These are phyloP conservation scores for Sporobolomyces phaffii DNA, from an alignment of 768 basidiomycete species.

Conservation along the genomic window DNA sequence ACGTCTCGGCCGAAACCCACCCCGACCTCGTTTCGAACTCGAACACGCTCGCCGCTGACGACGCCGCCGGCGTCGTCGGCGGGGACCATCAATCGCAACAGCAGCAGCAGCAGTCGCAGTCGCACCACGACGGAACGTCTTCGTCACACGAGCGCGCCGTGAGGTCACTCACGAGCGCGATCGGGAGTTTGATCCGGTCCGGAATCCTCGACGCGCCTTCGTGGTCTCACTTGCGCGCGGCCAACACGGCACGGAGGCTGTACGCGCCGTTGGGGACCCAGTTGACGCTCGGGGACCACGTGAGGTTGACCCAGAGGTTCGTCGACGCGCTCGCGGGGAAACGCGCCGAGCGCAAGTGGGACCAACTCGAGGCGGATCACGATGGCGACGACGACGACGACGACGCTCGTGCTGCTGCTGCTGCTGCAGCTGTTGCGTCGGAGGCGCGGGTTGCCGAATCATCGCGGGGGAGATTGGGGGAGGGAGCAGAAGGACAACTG, in stretches of 20 bases:
- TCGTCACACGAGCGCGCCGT: constrained; percentile 48
- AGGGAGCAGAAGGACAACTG: too few species aligned
- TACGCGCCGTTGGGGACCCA: constrained; percentile 82
- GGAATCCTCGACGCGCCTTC: constrained; percentile 79
- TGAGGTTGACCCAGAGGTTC: constrained; percentile 67
- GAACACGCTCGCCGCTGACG: not conserved
- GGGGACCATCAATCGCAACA: too few species aligned
- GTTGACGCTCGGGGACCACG: constrained; percentile 78
- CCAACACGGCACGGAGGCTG: constrained; percentile 69
- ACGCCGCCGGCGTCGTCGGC: constrained; percentile 56
- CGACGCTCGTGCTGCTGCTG: too few species aligned
- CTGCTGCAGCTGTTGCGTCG: too few species aligned
- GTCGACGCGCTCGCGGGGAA: constrained; percentile 64
- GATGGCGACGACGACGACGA: too few species aligned
- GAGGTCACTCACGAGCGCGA: constrained; percentile 56
- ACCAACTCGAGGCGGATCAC: constrained; percentile 40
- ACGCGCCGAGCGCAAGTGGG: constrained; percentile 40
- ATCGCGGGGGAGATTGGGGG: too few species aligned
- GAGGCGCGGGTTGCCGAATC: too few species aligned
- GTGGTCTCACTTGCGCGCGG: constrained; percentile 68
- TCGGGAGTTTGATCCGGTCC: constrained; percentile 65
- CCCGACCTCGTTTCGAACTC: constrained; percentile 19
- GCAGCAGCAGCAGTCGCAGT: too few species aligned
- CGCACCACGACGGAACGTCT: too few species aligned
- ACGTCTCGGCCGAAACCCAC: constrained; percentile 36